phyloP scores from a whole-genome alignment of 2,329 filamentous ascomycete species.

The Aspergillus sp. region DNA sequence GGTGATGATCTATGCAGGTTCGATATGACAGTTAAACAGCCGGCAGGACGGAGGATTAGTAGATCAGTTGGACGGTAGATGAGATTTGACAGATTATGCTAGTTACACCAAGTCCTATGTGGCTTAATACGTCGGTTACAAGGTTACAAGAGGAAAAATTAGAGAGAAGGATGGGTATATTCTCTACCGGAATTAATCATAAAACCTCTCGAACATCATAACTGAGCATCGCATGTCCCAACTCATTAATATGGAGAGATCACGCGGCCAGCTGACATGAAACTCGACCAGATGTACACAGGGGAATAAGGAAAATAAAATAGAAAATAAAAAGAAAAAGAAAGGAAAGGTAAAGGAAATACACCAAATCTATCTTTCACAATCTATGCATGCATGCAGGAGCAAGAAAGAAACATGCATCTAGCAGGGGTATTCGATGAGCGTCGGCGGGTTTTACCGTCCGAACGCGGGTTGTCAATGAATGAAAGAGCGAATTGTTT shows the following conservation, averaged over 20 bases:
- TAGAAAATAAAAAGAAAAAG: too few relatives aligned
- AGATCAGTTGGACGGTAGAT: too few relatives aligned
- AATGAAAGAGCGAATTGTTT: not conserved
- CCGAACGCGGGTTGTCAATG: not conserved
- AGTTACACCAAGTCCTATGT: too few relatives aligned
- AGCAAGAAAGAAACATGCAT: not conserved
- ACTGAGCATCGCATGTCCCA: not conserved
- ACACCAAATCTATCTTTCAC: not conserved
- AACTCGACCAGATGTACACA: not conserved
- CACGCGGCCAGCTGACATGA: not conserved
- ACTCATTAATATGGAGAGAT: not conserved
- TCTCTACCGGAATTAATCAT: conserved; percentile 3
- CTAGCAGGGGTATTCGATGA: too few relatives aligned
- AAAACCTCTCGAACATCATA: not conserved
- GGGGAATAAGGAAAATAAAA: not conserved
- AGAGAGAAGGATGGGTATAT: not conserved
- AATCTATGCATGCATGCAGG: not conserved
- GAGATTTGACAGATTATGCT: too few relatives aligned
- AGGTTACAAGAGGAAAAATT: not conserved
- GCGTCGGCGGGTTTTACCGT: too few relatives aligned
- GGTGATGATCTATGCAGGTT: too few relatives aligned
- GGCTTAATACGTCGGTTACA: too few relatives aligned
- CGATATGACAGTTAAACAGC: too few relatives aligned
- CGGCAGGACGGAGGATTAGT: too few relatives aligned
- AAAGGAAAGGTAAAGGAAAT: not conserved